Evolutionary conservation across 192 early-diverging fungal species (phyloP), one percentile per base, ranked within the genome.

Genomic region (Spinellus fusiger): DNA sequence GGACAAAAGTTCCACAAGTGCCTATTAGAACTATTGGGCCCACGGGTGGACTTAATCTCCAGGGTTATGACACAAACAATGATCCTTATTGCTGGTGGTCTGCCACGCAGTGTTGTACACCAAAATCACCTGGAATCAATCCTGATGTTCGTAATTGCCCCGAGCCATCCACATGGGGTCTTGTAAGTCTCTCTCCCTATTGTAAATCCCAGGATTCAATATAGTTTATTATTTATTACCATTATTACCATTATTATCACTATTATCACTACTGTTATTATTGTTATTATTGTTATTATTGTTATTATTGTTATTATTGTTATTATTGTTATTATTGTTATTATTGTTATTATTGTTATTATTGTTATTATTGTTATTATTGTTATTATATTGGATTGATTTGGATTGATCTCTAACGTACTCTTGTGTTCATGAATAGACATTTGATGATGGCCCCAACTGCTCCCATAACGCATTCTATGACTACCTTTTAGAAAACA

Each of bases 371-470:
- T n/a, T n/a, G n/a, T n/a, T n/a, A n/a, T n/a, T n/a, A n/a, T n/a
- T n/a, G n/a, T n/a, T n/a, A n/a, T n/a, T n/a, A n/a, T n/a, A n/a
- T n/a, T n/a, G n/a, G n/a, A n/a, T n/a, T n/a, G n/a, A n/a, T n/a
- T n/a, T n/a, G n/a, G n/a, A n/a, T n/a, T n/a, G n/a, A n/a, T n/a
- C n/a, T n/a, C n/a, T n/a, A n/a, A n/a, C n/a, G n/a, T n/a, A n/a
- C n/a, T n/a, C n/a, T n/a, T n/a, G n/a, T n/a, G n/a, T 29, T 84
- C n/a, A n/a, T n/a, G n/a, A n/a, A n/a, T n/a, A 37, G 51, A 82
- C 83, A 9, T 88, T 82, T 58, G 86, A 88, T 69, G 86, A 88
- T 73, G 86, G 86, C 4, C 85, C 85, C 15, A 79, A 76, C 22
- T 55, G 59, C 8, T 78, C 72, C 25, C 73, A 75, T 31, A 62